These are phyloP conservation scores for Aspergillus carbonarius DNA, from an alignment of 2,329 filamentous ascomycete genomes.

Conservation along the genomic window DNA sequence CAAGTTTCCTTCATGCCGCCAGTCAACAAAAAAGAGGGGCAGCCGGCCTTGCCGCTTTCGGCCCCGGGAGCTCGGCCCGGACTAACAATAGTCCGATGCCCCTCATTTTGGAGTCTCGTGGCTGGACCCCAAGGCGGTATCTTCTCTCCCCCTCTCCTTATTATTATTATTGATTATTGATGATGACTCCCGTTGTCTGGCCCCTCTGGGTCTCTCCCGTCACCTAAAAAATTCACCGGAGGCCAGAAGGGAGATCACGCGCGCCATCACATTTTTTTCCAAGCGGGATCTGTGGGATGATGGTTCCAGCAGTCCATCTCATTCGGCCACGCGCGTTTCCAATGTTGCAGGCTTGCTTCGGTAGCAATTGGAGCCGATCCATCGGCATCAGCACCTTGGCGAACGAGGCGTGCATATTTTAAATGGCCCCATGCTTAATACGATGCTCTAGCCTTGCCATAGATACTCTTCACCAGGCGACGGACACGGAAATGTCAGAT, in stretches of 20 bases:
- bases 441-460: background rate
- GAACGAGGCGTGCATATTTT: background rate
- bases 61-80: conserved; percentile 9
- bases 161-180: background rate
- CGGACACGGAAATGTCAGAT: background rate
- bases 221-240: conserved; percentile 27
- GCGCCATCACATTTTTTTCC: conserved; percentile 16
- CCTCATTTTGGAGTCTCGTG: conserved; percentile 4
- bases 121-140: conserved; percentile 1
- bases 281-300: background rate
- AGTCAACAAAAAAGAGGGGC: conserved; percentile 16
- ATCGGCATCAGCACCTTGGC: too few species aligned
- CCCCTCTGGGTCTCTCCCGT: conserved; percentile 11
- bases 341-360: background rate
- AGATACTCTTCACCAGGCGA: background rate
- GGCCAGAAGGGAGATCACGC: conserved; percentile 15
- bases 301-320: background rate
- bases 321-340: background rate
- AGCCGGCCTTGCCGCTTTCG: conserved; percentile 19
- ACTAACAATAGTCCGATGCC: conserved; percentile 14
- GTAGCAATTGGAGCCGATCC: too few species aligned
- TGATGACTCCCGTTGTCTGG: background rate
- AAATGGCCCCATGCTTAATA: background rate
- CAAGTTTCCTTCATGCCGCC: conserved; percentile 8
- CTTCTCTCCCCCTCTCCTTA: background rate